Evolutionary conservation across 106 monocot species (phyloP).

Genomic region (Phalaenopsis equestris): DNA sequence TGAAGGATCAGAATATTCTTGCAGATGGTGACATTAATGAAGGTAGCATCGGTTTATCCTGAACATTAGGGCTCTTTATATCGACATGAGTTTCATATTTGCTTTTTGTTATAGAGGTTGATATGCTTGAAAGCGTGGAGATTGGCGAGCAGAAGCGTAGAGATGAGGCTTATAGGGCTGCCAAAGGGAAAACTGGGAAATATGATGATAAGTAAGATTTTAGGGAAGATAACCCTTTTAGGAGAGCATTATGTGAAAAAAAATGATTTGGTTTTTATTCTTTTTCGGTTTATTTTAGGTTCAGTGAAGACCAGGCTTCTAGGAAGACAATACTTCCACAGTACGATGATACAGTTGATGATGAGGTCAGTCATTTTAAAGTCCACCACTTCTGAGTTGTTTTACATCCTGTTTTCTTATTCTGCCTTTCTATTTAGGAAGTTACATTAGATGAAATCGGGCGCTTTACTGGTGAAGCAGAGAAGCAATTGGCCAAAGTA

Average conservation of each 20-base stretch:
- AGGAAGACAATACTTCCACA: conserved; percentile 72
- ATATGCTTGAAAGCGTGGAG: conserved; percentile 99
- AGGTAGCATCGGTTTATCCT: conserved; percentile 35
- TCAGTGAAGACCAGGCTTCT: conserved; percentile 47
- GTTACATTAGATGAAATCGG: conserved; percentile 89
- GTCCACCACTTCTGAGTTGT: not conserved
- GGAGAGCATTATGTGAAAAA: not conserved
- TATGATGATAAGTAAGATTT: conserved; percentile 75
- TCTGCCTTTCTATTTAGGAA: conserved; percentile 39
- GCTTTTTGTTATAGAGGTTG: conserved; percentile 36
- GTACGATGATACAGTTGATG: conserved; percentile 69
- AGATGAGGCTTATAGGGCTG: conserved; percentile 72
- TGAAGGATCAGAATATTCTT: conserved; percentile 91
- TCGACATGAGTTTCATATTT: not conserved
- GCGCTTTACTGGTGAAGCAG: conserved; percentile 71
- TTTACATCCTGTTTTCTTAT: conserved; percentile 2
- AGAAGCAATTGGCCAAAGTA: conserved; percentile 90
- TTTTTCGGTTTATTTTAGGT: conserved; percentile 34
- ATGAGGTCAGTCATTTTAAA: conserved; percentile 52
- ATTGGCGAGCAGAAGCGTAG: conserved; percentile 94
- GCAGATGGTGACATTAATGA: conserved; percentile 85
- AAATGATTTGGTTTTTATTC: conserved; percentile 4
- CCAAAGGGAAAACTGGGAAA: conserved; percentile 65
- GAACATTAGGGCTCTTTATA: not conserved
- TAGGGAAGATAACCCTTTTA: not conserved